Evolutionary conservation across 2,329 filamentous ascomycete species (phyloP), one percentile per base, ranked within the genome.

Genomic region (Ustilaginoidea virens): DNA sequence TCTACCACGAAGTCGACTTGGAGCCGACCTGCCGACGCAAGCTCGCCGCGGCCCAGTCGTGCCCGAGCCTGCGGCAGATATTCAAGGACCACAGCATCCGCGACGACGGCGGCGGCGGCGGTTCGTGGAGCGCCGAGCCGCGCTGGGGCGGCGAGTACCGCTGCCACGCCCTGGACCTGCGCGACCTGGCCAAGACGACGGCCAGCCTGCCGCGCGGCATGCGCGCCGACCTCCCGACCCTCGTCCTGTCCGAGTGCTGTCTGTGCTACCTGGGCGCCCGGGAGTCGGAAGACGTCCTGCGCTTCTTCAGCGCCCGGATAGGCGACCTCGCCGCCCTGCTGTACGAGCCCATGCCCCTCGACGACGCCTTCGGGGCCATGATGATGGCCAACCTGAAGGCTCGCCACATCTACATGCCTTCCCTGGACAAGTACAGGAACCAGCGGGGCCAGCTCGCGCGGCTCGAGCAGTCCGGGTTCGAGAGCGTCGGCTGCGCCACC

Each of bases 1-100:
- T 78, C 33, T 98, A 96, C 51, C 86, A 96, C 51, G 90, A 98
- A 51, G 61, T 98, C 32, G 90, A 98, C 52, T 96, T 96, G 44
- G 66, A 79, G 1, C 53, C 66, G 14, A 85, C 86, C 31, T 75
- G 73, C n/a, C 47, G 58, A 3, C 63, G 66, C 23, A 93, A 87
- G 53, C 63, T 79, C 24, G 52, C 52, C 29, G 56, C 56, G 3
- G 55, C 66, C 5, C 52, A 68, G 41, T 58, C 63, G 15, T 60
- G 63, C 0, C 55, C 61, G 0, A 33, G 35, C 2, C 44, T 68
- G 22, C 47, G 52, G 9, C 40, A 39, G 2, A 46, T 64, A 17
- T 43, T 70, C 4, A 41, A 47, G 4, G 41, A 53, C 5, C 42
- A 54, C 1, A 33, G 45, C 5, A 23, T 39, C 2, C 36, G 43